Base-by-base conservation (phyloP, 2,329 filamentous ascomycete species). In the Cadophora sp. region DNA sequence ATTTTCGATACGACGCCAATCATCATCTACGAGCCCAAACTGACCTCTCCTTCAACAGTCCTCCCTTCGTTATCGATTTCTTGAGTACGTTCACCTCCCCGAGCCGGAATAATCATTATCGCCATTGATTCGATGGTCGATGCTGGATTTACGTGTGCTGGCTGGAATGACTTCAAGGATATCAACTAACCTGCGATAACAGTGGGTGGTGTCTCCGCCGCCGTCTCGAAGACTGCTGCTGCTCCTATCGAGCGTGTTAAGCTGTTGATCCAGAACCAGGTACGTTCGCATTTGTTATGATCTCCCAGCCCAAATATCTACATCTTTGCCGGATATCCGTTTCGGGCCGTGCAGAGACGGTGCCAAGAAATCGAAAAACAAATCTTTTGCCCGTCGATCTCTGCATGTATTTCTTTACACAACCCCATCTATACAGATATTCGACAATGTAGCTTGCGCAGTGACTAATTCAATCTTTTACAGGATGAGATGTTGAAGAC, bases 171-270 rank as follows among this genome's bases (percentile, higher is more conserved):
- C 43, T 55, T n/a, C 43, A 46, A 59, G 14, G 66, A 68, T 60
- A 63, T 22, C 61, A 62, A 69, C 75, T 76, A 66, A 78, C 73
- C 56, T 71, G 69, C 77, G 77, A 80, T 75, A 78, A 81, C 79
- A 97, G 94, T 99, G 96, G 96, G 96, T 92, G 96, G 96, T 97
- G 92, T 99, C 79, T 97, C 96, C 82, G 96, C 96, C 85, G 96
- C 96, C 85, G 94, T 99, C 91, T 99, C 96, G 83, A 99, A 99
- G 94, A 99, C 96, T 78, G 96, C 96, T 81, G 96, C 96, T 83
- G 96, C 96, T 86, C 96, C 96, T 86, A 99, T 99, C 80, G 96
- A 99, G 94, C 96, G 96, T 94, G 92, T 99, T 87, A 99, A 99
- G 94, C 96, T 99, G 82, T 93, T 99, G 82, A 97, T 99, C 88